phyloP scores from a whole-genome alignment of 768 basidiomycete species.

The Xerocomus brunneocitrinus region DNA sequence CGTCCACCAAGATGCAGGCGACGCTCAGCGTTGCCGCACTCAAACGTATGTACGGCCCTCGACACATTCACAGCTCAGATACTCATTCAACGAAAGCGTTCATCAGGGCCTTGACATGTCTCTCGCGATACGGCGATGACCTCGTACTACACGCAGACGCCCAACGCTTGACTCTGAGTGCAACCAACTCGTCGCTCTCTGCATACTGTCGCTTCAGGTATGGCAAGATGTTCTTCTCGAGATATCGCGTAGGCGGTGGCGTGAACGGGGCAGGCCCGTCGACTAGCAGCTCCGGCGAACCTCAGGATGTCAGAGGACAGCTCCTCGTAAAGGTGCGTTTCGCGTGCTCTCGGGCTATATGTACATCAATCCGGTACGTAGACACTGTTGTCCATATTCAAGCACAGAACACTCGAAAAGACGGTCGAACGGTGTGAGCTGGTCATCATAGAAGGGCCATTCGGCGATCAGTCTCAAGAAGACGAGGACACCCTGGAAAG shows the following conservation, averaged over 20 bases:
- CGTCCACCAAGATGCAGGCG: conserved; percentile 51
- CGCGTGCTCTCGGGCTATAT: neutral
- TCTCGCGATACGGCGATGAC: conserved; percentile 82
- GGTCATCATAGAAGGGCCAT: conserved; percentile 55
- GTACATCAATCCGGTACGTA: conserved; percentile 21
- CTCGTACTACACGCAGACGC: conserved; percentile 61
- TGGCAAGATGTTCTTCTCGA: conserved; percentile 62
- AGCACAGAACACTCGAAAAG: conserved; percentile 71
- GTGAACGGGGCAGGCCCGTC: conserved; percentile 14
- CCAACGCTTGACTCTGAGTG: conserved; percentile 58
- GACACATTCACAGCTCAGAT: conserved; percentile 5
- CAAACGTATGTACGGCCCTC: conserved; percentile 34
- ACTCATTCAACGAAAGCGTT: conserved; percentile 50
- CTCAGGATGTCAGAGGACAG: conserved; percentile 58
- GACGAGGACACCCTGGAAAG: conserved; percentile 61
- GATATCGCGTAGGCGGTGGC: conserved; percentile 44
- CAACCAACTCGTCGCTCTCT: conserved; percentile 76
- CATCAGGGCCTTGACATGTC: conserved; percentile 67
- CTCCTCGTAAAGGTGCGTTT: conserved; percentile 59
- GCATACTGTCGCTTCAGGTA: conserved; percentile 81
- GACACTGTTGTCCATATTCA: conserved; percentile 72
- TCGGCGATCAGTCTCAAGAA: conserved; percentile 30
- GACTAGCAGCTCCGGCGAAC: conserved; percentile 20
- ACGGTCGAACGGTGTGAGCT: conserved; percentile 74
- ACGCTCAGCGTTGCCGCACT: conserved; percentile 56